A percentile compares a stretch with the other conserved stretches of the same genome.
phyloP scores from a whole-genome alignment of 2,329 filamentous ascomycete species.

The Pestalotiopsis sp. region DNA sequence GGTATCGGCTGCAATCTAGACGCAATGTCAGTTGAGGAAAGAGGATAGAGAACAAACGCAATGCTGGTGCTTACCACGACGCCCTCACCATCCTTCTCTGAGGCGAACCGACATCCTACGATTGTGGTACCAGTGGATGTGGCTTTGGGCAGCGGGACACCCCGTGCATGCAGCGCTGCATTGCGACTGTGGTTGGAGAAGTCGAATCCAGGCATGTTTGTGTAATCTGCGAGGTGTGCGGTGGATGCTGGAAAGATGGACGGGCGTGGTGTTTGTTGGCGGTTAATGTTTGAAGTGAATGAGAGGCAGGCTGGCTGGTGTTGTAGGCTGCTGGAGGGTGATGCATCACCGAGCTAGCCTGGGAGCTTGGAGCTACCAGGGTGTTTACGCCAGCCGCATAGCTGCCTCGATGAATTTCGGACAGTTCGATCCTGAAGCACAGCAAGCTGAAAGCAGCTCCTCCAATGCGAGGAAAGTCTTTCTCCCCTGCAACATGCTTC shows the following conservation, averaged over 20 bases:
- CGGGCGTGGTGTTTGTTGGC: neutral
- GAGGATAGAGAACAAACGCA: neutral
- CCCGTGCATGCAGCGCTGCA: constrained; percentile 89
- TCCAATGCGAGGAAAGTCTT: no score
- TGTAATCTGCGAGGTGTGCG: constrained; percentile 5
- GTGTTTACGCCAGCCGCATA: constrained; percentile 10
- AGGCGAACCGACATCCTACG: constrained; percentile 95
- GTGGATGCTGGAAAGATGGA: constrained; percentile 1
- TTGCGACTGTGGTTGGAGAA: constrained; percentile 99
- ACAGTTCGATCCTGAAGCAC: neutral
- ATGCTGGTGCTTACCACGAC: neutral
- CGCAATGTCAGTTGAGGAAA: neutral
- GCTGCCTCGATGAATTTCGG: constrained; percentile 2
- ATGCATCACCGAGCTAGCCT: constrained; percentile 8
- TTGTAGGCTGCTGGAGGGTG: constrained; percentile 5
- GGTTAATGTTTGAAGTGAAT: neutral
- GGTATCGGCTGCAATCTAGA: constrained; percentile 95
- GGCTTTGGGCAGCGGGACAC: constrained; percentile 93
- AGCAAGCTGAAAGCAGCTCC: neutral
- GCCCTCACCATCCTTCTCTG: constrained; percentile 81
- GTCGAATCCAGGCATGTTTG: constrained; percentile 92
- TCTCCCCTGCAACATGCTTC: neutral
- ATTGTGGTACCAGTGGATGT: constrained; percentile 99
- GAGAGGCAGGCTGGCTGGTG: neutral
- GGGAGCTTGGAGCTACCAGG: constrained; percentile 3